Evolutionary conservation across 2,329 filamentous ascomycete genomes (phyloP).

Genomic region (Tolypocladium pustulatum): DNA sequence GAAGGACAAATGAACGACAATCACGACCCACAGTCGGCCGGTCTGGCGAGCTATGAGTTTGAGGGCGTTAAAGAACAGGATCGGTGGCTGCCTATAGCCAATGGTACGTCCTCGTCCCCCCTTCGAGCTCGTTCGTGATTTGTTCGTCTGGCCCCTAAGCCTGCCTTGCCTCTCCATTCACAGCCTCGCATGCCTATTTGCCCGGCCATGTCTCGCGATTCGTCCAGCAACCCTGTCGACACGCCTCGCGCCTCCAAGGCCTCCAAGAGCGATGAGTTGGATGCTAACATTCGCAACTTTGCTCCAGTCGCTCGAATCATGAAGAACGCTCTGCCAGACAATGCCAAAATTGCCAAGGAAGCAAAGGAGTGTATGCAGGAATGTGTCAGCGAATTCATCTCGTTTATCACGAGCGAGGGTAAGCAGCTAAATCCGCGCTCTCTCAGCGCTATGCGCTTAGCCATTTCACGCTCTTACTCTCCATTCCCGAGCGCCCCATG

Average conservation of each 20-base stretch:
- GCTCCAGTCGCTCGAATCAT: slow-evolving; percentile 97
- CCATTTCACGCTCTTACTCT: neutral
- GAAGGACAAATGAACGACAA: slow-evolving; percentile 88
- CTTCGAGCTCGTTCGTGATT: slow-evolving; percentile 33
- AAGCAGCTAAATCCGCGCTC: slow-evolving; percentile 21
- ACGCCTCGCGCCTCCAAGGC: slow-evolving; percentile 34
- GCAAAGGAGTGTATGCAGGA: slow-evolving; percentile 99
- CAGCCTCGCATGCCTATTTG: slow-evolving; percentile 20
- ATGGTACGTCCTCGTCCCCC: slow-evolving; percentile 64
- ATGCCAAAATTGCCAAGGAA: slow-evolving; percentile 98
- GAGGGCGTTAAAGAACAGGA: slow-evolving; percentile 97
- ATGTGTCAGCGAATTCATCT: slow-evolving; percentile 99
- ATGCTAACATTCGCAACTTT: slow-evolving; percentile 93
- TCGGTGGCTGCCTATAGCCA: slow-evolving; percentile 98
- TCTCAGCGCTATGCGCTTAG: neutral
- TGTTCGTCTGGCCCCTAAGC: slow-evolving; percentile 17
- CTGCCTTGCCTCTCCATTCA: slow-evolving; percentile 2
- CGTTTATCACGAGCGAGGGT: slow-evolving; percentile 99
- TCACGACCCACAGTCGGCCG: slow-evolving; percentile 66
- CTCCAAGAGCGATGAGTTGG: slow-evolving; percentile 46
- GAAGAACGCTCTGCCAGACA: slow-evolving; percentile 95
- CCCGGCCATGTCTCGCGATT: slow-evolving; percentile 51
- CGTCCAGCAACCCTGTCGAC: slow-evolving; percentile 39
- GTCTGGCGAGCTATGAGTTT: slow-evolving; percentile 71
- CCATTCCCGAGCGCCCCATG: neutral